Evolutionary conservation across 2,329 filamentous ascomycete genomes (phyloP).

Genomic region (Aspergillus flavus): DNA sequence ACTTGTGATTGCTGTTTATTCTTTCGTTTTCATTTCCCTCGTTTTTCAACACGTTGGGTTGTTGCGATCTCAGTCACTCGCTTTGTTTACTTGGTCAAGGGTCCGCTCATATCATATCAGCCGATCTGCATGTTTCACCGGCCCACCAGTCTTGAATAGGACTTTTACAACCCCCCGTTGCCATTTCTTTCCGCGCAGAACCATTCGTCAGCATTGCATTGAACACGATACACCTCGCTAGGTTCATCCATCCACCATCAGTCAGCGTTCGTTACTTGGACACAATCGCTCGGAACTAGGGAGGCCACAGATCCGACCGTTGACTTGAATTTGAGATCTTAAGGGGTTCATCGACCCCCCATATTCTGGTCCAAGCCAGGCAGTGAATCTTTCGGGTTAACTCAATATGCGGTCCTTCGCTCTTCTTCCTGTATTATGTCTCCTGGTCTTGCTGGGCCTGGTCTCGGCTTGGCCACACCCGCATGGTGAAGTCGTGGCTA

Average conservation of each 20-base stretch:
- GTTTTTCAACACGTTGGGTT: constrained; percentile 1
- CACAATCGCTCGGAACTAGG: background rate
- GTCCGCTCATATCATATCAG: constrained; percentile 19
- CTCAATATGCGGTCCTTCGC: constrained; percentile 37
- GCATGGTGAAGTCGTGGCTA: constrained; percentile 24
- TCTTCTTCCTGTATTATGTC: constrained; percentile 35
- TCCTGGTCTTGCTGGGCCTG: constrained; percentile 35
- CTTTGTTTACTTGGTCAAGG: constrained; percentile 26
- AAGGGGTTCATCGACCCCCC: constrained; percentile 14
- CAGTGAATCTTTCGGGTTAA: background rate
- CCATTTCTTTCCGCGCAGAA: background rate
- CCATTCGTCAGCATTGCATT: background rate
- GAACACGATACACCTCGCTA: background rate
- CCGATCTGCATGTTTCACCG: constrained; percentile 25
- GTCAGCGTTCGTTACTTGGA: constrained; percentile 12
- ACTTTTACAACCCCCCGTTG: constrained; percentile 6
- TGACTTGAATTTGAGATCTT: background rate
- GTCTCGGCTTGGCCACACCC: constrained; percentile 34
- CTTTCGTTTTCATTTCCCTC: background rate
- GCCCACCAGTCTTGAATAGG: constrained; percentile 15
- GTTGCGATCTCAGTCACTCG: constrained; percentile 21
- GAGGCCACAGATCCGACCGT: background rate
- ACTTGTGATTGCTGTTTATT: background rate
- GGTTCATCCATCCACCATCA: background rate
- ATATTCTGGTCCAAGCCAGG: background rate